Percentiles rank a stretch among this genome's conserved stretches.
Conservation (phyloP, 106 monocot genomes). For the Ottelia alismoides region DNA sequence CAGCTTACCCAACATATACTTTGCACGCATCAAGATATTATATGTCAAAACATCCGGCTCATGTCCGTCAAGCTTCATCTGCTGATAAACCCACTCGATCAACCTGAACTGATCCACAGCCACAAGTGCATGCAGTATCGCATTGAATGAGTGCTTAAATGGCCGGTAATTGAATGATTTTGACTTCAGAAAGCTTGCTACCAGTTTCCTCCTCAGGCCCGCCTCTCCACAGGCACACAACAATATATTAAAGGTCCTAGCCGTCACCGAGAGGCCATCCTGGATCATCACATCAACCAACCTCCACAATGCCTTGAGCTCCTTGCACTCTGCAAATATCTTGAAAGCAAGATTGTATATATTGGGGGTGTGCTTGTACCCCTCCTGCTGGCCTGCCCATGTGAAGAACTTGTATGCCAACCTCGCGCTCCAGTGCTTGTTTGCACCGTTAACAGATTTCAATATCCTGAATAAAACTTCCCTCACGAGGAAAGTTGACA, state of each 20-base stretch:
- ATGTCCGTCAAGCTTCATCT: constrained; percentile 52
- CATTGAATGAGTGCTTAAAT: constrained; percentile 73
- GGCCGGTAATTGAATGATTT: constrained; percentile 73
- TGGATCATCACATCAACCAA: constrained; percentile 69
- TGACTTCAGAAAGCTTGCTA: constrained; percentile 67
- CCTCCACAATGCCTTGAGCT: constrained; percentile 76
- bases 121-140: constrained; percentile 65
- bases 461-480: constrained; percentile 56
- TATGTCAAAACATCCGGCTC: constrained; percentile 69
- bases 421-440: constrained; percentile 41
- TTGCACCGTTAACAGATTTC: constrained; percentile 28
- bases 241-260: constrained; percentile 58
- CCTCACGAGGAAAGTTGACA: constrained; percentile 42
- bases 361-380: constrained; percentile 45
- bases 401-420: constrained; percentile 73
- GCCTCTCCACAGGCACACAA: constrained; percentile 52
- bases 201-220: constrained; percentile 51
- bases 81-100: constrained; percentile 82
- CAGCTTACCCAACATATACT: constrained; percentile 67
- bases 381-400: constrained; percentile 42
- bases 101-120: constrained; percentile 47
- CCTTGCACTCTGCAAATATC: constrained; percentile 55
- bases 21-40: constrained; percentile 72
- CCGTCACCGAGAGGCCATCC: constrained; percentile 56
- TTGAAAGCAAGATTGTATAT: constrained; percentile 70